phyloP scores from a whole-genome alignment of 345 rosid genomes.

The Litchi chinensis region DNA sequence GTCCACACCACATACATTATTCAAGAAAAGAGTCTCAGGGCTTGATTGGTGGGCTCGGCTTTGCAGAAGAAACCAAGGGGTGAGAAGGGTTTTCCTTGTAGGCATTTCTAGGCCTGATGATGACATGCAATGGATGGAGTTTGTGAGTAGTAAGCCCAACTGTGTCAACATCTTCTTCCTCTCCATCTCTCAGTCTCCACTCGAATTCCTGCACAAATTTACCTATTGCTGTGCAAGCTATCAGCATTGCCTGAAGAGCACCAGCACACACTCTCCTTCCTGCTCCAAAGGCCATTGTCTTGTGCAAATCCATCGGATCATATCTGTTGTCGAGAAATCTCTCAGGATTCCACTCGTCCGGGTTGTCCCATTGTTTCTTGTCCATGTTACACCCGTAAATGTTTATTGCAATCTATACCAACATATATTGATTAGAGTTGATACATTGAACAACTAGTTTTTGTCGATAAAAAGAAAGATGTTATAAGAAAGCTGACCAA shows the following conservation, averaged over 20 bases:
- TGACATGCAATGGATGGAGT: conserved; percentile 68
- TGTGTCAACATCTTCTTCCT: conserved; percentile 66
- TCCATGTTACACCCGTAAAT: conserved; percentile 92
- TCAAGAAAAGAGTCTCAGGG: not conserved
- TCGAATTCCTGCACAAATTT: conserved; percentile 80
- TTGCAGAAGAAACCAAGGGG: not conserved
- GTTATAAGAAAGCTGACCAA: conserved; percentile 20
- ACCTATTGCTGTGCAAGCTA: conserved; percentile 62
- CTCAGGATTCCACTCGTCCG: conserved; percentile 80
- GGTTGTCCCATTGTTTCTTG: conserved; percentile 66
- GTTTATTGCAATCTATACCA: conserved; percentile 79
- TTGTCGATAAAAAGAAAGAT: not conserved
- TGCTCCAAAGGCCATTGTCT: conserved; percentile 93
- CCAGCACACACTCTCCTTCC: conserved; percentile 87
- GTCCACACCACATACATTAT: not conserved
- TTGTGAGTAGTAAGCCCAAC: conserved; percentile 69
- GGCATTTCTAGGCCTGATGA: conserved; percentile 51
- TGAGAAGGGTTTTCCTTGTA: not conserved
- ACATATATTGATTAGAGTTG: not conserved
- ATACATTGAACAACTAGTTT: not conserved
- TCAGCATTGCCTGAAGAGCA: conserved; percentile 63
- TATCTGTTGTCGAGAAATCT: conserved; percentile 59
- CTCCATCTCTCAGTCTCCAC: conserved; percentile 67
- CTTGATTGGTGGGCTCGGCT: not conserved
- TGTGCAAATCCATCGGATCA: conserved; percentile 58